Conservation (phyloP, 257 asterid species). For the Solanum neorickii region DNA sequence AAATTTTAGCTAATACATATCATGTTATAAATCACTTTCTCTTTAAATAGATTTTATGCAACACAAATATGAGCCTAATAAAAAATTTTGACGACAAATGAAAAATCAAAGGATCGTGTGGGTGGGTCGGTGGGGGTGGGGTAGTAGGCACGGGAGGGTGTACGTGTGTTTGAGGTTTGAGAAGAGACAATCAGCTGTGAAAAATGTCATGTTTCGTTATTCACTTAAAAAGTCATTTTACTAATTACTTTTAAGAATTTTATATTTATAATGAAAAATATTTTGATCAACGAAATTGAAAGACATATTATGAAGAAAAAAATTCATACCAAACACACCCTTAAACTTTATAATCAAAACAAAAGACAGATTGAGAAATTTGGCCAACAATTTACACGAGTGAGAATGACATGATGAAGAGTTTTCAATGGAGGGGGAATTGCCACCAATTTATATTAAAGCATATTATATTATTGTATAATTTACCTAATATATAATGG, state of each 20-base stretch:
- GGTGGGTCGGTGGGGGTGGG: background rate
- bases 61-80: background rate
- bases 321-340: background rate
- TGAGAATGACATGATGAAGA: background rate
- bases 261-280: background rate
- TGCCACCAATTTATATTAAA: background rate
- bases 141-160: background rate
- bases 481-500: background rate
- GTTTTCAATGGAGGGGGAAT: background rate
- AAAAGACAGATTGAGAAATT: background rate
- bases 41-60: background rate
- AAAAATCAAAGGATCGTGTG: background rate
- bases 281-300: background rate
- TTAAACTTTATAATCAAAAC: background rate
- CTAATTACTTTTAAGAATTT: background rate
- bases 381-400: background rate
- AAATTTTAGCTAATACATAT: background rate
- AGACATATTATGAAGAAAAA: background rate
- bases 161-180: background rate
- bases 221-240: background rate
- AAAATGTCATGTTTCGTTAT: background rate
- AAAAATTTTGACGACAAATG: fast-evolving
- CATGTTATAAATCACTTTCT: background rate
- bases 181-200: background rate
- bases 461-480: background rate